Evolutionary conservation across 148 eudicot genomes (phyloP), one percentile per base, ranked within the genome.

Genomic region (Rheum nobile): DNA sequence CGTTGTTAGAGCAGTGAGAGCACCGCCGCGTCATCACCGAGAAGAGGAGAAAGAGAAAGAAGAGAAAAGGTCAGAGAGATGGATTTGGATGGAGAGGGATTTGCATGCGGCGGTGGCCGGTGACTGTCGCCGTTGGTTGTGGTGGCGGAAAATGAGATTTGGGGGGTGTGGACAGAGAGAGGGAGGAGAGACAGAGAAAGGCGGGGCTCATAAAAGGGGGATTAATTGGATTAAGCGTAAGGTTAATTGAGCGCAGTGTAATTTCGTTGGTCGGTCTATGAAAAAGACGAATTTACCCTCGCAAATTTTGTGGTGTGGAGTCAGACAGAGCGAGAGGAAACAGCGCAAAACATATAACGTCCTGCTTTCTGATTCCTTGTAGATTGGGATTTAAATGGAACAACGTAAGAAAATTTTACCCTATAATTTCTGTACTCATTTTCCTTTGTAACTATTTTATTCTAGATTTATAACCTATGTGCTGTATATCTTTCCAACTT

Each of bases 1-100:
- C 98, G 72, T 86, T 89, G 85, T 86, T 78, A 74, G 86, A 85
- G 76, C 98, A 93, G 80, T 86, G 92, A 47, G 96, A 93, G 77
- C 98, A 92, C 26, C 91, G 85, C 75, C 96, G 86, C 76, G 90
- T 87, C 98, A 93, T 93, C 65, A 65, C 54, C 29, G 28, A 17
- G n/a, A 42, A 21, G 5, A 69, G 47, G 52, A 37, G 71, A 57
- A 6, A 59, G 72, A 73, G 57, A 54, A 39, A 76, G 67, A 37
- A 35, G 16, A n/a, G n/a, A n/a, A n/a, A n/a, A n/a, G n/a, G 46
- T 10, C 44, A 35, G 39, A 17, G 46, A 17, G 61, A 22, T 24
- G 11, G 46, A 72, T 71, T 32, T 72, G 43, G 48, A 71, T 61
- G 63, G 24, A 16, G 34, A 77, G 19, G 6, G 16, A 44, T 19